Base-by-base conservation (phyloP, 352 stramenopile species). In the Globisporangium barbulae region DNA sequence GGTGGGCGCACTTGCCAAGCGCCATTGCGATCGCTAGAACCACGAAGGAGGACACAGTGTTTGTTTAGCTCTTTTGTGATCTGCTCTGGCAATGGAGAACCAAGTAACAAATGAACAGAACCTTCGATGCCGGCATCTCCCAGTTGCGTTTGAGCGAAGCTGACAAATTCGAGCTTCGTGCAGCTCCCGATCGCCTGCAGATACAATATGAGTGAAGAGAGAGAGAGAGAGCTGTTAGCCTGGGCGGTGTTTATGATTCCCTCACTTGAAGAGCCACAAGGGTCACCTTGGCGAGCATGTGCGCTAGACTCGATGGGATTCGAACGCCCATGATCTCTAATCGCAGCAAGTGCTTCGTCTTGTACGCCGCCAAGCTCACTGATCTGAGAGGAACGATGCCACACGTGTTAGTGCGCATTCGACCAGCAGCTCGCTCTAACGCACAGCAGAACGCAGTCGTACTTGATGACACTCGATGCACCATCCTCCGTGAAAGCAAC, bases 401-500 rank as follows among this genome's bases (percentile, higher is more conserved):
- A 12, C 35, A 41, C 35, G 3, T 25, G 42, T 48, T 12, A 48
- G 42, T 1, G 42, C 6, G 10, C 19, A 21, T n/a, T 47, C 5
- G n/a, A n/a, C 17, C 3, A 22, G 19, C n/a, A 28, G 7, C 8
- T 5, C 17, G 44, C 45, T 0, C 15, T 17, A 52, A 30, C 17
- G 30, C 45, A 15, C 35, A 37, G 31, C 31, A 9, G 8, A 37
- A 37, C 31, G 31, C 31, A 41, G 15, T 41, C 35, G 21, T 53
- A 90, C 81, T 61, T 74, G 35, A 81, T 37, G 45, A 74, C 65
- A 3, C 63, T 49, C n/a, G 69, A 47, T 5, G 74, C 69, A 35
- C 74, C 72, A 53, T 71, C 59, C 12, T 73, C 76, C 31, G 75
- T 72, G 54, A 72, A 83, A 4, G 79, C 79, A 9, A 67, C 73